phyloP scores from a whole-genome alignment of 2,329 filamentous ascomycete genomes.

The Albophoma yamanashiensis region DNA sequence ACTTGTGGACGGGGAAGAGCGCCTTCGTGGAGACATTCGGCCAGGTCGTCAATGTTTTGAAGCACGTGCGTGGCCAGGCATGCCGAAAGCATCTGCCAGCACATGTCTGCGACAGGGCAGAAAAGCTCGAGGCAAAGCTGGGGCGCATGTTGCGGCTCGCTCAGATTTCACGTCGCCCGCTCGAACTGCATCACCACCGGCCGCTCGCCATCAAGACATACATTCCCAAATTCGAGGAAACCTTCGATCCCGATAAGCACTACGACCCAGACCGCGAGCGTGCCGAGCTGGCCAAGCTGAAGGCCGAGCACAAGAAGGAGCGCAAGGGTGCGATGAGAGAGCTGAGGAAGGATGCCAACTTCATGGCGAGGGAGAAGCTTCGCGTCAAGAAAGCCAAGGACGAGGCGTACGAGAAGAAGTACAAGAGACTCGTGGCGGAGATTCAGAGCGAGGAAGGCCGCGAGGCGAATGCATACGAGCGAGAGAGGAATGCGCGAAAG shows the following conservation, averaged over 20 bases:
- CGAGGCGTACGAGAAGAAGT: conserved; percentile 92
- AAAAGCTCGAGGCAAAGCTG: conserved; percentile 34
- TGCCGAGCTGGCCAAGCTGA: conserved; percentile 72
- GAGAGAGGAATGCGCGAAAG: conserved; percentile 69
- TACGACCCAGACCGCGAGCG: conserved; percentile 94
- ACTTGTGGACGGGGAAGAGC: conserved; percentile 62
- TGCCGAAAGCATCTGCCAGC: conserved; percentile 40
- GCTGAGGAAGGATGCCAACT: conserved; percentile 87
- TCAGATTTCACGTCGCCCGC: conserved; percentile 58
- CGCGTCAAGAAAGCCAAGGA: conserved; percentile 89
- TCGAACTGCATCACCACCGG: conserved; percentile 81
- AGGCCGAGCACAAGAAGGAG: conserved; percentile 88
- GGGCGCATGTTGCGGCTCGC: conserved; percentile 48
- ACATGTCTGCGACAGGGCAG: conserved; percentile 26
- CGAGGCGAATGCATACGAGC: conserved; percentile 81
- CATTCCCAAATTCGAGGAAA: conserved; percentile 92
- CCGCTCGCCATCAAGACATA: conserved; percentile 79
- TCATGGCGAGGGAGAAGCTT: conserved; percentile 83
- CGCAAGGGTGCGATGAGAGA: conserved; percentile 90
- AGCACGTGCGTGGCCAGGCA: conserved; percentile 46
- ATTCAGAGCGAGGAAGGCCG: conserved; percentile 89
- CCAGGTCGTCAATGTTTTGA: conserved; percentile 47
- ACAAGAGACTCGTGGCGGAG: conserved; percentile 81
- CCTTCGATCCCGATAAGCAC: conserved; percentile 89
- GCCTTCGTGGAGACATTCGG: conserved; percentile 72